Base-by-base conservation (phyloP, 176 grass and related monocot genomes). In the Themeda triandra region DNA sequence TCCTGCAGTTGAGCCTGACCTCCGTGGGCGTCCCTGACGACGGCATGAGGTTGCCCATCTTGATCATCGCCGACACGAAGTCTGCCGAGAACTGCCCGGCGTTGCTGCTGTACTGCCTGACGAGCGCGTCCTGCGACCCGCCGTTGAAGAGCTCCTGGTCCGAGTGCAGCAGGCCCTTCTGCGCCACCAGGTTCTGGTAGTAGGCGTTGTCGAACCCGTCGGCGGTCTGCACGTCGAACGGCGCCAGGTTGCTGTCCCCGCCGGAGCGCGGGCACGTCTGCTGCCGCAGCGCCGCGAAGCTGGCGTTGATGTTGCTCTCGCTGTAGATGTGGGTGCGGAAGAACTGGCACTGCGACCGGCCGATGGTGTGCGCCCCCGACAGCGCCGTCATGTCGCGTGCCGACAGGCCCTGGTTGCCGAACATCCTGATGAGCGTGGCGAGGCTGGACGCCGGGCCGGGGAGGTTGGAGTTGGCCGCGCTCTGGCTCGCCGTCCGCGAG, bases 81-180 rank as follows among this genome's bases (percentile, higher is more conserved):
- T 95, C 90, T 3, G 12, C 2, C 1, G 33, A 30, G 82, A 98
- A 93, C 63, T 58, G 56, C 5, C 2, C 0, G 0, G 86, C 15
- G 77, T 49, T 90, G 67, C 2, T 76, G 72, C 90, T 93, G 92
- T 95, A 98, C 25, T 46, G 73, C 75, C 84, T n/a, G 0, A 97
- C 92, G 24, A 94, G 84, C 46, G 78, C 14, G 73, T 98, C 95
- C 87, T 98, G 95, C 24, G 88, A 92, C 2, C 95, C 95, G 42
- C 86, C 84, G 24, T 91, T 94, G 85, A 98, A 98, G 66, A 98
- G 90, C 82, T 90, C 95, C 87, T 98, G 95, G 79, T 98, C 95
- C 1, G 92, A 98, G 82, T 95, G 95, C 11, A 98, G 81, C 18
- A 98, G 85, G 0, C 90, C 95, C 1, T 69, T 77, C 80, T 41